Percentiles rank a stretch among this genome's conserved stretches.
Evolutionary conservation across 164 flowering plant genomes (phyloP).

Genomic region (Nelumbo lutea): DNA sequence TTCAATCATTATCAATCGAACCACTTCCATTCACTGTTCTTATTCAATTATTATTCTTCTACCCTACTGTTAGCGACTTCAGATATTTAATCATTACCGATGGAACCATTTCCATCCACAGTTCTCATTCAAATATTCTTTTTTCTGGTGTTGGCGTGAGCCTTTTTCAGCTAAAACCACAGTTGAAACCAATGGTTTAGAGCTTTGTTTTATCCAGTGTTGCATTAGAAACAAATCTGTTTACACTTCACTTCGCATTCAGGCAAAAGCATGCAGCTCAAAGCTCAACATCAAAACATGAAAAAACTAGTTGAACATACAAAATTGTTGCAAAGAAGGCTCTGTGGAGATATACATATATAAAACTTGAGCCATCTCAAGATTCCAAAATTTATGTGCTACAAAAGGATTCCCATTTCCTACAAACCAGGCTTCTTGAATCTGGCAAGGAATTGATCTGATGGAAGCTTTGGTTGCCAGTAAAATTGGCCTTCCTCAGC

Average conservation of each 20-base stretch:
- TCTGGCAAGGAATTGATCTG: slow-evolving; percentile 31
- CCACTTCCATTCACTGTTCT: too few relatives aligned
- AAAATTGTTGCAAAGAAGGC: slow-evolving; percentile 14
- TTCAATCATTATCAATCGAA: too few relatives aligned
- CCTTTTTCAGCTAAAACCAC: too few relatives aligned
- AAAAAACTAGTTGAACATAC: background rate
- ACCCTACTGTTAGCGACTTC: too few relatives aligned
- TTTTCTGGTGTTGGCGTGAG: too few relatives aligned
- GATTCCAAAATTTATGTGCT: slow-evolving; percentile 6
- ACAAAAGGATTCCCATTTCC: slow-evolving; percentile 20
- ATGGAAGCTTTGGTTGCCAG: slow-evolving; percentile 27
- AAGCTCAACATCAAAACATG: background rate
- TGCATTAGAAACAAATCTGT: background rate
- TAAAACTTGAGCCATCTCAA: slow-evolving; percentile 7
- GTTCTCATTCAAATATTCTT: too few relatives aligned
- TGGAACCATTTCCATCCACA: too few relatives aligned
- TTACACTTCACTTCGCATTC: background rate
- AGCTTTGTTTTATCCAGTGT: too few relatives aligned
- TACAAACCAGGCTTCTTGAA: slow-evolving; percentile 43
- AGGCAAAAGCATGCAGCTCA: too few relatives aligned
- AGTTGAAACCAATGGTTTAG: too few relatives aligned
- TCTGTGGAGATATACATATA: slow-evolving; percentile 4
- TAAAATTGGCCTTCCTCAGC: slow-evolving; percentile 37
- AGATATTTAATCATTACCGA: too few relatives aligned
- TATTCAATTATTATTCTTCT: too few relatives aligned